These are phyloP conservation scores for Fusarium protoensiforme DNA, from an alignment of 2,329 filamentous ascomycete genomes.

Conservation along the genomic window DNA sequence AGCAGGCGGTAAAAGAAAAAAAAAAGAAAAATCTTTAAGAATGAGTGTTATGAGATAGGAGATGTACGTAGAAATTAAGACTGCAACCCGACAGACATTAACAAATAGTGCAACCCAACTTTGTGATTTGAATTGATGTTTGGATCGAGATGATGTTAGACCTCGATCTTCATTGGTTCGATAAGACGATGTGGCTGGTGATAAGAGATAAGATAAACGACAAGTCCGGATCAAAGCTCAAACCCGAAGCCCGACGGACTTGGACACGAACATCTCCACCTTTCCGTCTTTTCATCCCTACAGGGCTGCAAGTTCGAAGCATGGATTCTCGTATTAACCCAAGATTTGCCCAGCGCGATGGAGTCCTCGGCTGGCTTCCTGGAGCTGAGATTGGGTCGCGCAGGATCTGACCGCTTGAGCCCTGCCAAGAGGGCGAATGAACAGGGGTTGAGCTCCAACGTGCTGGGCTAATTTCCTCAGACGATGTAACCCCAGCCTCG, in stretches of 20 bases:
- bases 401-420: not conserved
- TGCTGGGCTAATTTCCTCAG: not conserved
- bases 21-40: no score
- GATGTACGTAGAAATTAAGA: not conserved
- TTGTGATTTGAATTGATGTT: not conserved
- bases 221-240: not conserved
- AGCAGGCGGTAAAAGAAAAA: not conserved
- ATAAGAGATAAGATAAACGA: not conserved
- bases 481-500: not conserved
- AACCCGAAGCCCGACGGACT: not conserved
- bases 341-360: not conserved
- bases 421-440: not conserved
- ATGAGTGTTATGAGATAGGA: not conserved
- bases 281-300: not conserved
- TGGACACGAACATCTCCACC: not conserved
- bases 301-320: not conserved
- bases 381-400: not conserved
- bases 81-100: no score
- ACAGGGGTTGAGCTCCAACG: not conserved
- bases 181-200: not conserved
- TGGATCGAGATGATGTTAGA: not conserved
- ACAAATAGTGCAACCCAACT: no score
- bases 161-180: not conserved
- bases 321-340: not conserved
- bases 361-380: not conserved